Percentiles rank a stretch among this genome's conserved stretches.
Evolutionary conservation across 495 filamentous ascomycete genomes (phyloP).

Genomic region (Lasiosphaeria hispida): DNA sequence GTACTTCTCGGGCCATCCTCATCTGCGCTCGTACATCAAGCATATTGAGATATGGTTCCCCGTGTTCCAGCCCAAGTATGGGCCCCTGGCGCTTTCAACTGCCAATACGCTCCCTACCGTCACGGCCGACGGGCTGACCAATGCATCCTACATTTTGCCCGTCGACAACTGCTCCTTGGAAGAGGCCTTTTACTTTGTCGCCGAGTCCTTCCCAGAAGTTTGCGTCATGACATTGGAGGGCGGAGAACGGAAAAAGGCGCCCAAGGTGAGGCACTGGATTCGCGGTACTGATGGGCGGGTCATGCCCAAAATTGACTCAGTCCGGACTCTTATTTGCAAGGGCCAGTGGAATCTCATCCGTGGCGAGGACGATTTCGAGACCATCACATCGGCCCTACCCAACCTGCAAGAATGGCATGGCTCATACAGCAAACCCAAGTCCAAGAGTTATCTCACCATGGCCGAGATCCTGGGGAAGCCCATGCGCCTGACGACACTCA

Average conservation of each 20-base stretch:
- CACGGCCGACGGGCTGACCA: conserved; percentile 47
- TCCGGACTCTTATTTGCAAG: conserved; percentile 64
- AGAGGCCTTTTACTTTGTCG: conserved; percentile 62
- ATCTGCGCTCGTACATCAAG: conserved; percentile 61
- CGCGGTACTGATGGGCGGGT: conserved; percentile 23
- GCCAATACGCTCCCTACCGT: conserved; percentile 44
- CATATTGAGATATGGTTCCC: conserved; percentile 75
- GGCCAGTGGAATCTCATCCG: conserved; percentile 76
- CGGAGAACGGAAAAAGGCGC: conserved; percentile 69
- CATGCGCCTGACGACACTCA: conserved; percentile 54
- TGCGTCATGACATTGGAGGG: conserved; percentile 70
- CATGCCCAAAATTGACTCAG: conserved; percentile 32
- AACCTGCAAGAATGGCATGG: conserved; percentile 68
- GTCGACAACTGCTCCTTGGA: conserved; percentile 64
- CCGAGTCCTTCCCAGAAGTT: conserved; percentile 55
- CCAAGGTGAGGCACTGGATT: conserved; percentile 58
- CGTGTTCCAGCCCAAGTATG: conserved; percentile 58
- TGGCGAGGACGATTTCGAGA: conserved; percentile 59
- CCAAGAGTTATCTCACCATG: conserved; percentile 65
- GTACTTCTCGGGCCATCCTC: conserved; percentile 58
- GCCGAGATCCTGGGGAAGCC: conserved; percentile 54
- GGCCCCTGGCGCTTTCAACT: conserved; percentile 39
- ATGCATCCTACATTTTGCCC: conserved; percentile 53
- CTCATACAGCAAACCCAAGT: conserved; percentile 66
- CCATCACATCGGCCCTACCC: conserved; percentile 58